Evolutionary conservation across 2,329 filamentous ascomycete genomes (phyloP), one percentile per base, ranked within the genome.

Genomic region (Zarea fungicola): DNA sequence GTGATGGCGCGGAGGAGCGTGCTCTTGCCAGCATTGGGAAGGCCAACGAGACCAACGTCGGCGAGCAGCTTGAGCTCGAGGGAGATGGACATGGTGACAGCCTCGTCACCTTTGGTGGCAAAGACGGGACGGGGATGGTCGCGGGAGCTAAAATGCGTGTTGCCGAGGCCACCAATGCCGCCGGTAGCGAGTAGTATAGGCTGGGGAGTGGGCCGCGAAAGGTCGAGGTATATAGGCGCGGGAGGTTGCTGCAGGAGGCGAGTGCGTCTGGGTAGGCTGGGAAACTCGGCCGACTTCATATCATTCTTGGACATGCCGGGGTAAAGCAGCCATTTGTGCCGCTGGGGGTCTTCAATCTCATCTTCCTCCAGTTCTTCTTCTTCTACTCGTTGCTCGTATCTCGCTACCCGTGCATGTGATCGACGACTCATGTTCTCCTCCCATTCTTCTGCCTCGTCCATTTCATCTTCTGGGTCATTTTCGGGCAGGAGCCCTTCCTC

Each of bases 1-100:
- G 85, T 95, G 58, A 99, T 72, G 3, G 91, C 85, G 16, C 93
- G 84, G 14, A 97, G 77, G 2, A 99, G 76, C 0, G 93, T 97
- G 63, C 88, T 95, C 69, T 99, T 99, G 8, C 93, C 93, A 5
- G 92, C 93, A 64, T 99, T 99, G 2, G 93, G 93, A 14, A 97
- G 79, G 1, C 93, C 93, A 14, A 99, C 93, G 3, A 99, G 77
- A 1, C 93, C 93, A 7, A 99, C 86, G 66, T 99, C 93, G 5
- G 93, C 93, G 34, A 99, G 82, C 9, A 99, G 79, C 73, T 96
- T 97, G 53, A 99, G 78, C 65, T 99, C 93, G 13, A 99, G 78
- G 62, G 95, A 84, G 29, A 99, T 71, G 41, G 84, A 83, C 60
- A 99, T 74, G 32, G 80, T 84, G 59, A 93, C 81, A 31, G 89